Percentiles rank a stretch among this genome's conserved stretches.
phyloP scores from a whole-genome alignment of 257 asterid genomes.

The Thymus mandschuricus region DNA sequence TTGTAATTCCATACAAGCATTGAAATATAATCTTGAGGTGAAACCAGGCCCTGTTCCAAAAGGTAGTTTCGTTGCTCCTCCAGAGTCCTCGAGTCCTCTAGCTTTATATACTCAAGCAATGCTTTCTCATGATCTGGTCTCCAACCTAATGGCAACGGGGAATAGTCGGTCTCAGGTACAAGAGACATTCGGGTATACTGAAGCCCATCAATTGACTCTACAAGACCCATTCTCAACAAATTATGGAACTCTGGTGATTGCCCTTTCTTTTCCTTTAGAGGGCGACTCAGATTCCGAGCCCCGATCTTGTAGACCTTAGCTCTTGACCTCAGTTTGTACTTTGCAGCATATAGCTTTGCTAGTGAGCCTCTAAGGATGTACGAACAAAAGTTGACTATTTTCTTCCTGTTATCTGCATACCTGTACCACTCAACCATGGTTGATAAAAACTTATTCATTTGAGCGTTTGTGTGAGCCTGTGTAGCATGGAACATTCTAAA shows the following conservation, averaged over 20 bases:
- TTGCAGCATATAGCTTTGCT: constrained; percentile 98
- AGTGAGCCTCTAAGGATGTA: constrained; percentile 95
- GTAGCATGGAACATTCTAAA: constrained; percentile 99
- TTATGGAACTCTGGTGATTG: constrained; percentile 92
- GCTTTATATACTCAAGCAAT: constrained; percentile 76
- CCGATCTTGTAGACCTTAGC: constrained; percentile 95
- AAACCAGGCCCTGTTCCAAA: constrained; percentile 80
- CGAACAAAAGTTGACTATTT: constrained; percentile 88
- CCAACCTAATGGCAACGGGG: constrained; percentile 87
- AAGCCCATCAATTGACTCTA: constrained; percentile 92
- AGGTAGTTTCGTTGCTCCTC: constrained; percentile 74
- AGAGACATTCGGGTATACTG: constrained; percentile 93
- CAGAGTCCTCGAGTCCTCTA: constrained; percentile 64
- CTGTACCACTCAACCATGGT: constrained; percentile 98
- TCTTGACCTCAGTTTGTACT: constrained; percentile 90
- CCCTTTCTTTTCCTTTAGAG: constrained; percentile 93
- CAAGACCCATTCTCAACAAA: constrained; percentile 92
- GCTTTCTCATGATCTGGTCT: constrained; percentile 95
- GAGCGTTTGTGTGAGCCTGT: constrained; percentile 97
- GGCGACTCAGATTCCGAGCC: constrained; percentile 81
- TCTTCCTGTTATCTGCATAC: constrained; percentile 95
- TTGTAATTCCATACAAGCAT: constrained; percentile 98
- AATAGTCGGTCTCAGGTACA: constrained; percentile 92
- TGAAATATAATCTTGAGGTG: constrained; percentile 93
- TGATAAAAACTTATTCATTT: constrained; percentile 88